Evolutionary conservation across 2,329 filamentous ascomycete species (phyloP).

Genomic region (Fusarium sp.): DNA sequence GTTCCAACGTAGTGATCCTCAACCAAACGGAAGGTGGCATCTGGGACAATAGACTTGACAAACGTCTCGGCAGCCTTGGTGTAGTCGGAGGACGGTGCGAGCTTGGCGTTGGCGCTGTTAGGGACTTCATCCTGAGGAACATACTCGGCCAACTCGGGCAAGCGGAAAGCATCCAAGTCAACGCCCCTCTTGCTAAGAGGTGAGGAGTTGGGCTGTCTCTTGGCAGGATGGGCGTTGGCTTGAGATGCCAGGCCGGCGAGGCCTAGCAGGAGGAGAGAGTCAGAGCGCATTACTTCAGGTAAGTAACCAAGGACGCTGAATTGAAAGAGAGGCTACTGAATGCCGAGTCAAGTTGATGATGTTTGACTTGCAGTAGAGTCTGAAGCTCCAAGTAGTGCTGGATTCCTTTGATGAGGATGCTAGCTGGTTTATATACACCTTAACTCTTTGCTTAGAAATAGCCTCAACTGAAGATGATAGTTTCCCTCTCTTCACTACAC

Average conservation of each 20-base stretch:
- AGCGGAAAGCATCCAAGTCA: slow-evolving; percentile 46
- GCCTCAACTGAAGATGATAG: not conserved
- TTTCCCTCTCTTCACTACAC: not conserved
- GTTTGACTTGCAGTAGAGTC: not conserved
- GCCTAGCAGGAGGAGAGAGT: slow-evolving; percentile 45
- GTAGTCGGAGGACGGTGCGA: slow-evolving; percentile 48
- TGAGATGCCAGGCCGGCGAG: slow-evolving; percentile 47
- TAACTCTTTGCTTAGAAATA: not conserved
- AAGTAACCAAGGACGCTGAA: not conserved
- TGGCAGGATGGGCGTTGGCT: slow-evolving; percentile 47
- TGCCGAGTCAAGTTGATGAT: not conserved
- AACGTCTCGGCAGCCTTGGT: slow-evolving; percentile 56
- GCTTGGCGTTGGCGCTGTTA: slow-evolving; percentile 35
- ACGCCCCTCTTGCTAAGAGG: slow-evolving; percentile 44
- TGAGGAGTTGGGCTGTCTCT: slow-evolving; percentile 37
- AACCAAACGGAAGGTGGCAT: slow-evolving; percentile 58
- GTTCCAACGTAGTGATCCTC: slow-evolving; percentile 62
- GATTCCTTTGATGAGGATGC: not conserved
- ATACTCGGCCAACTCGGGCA: slow-evolving; percentile 47
- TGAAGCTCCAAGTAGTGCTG: not conserved
- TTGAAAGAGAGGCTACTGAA: not conserved
- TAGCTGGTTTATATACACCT: not conserved
- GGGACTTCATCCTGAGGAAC: slow-evolving; percentile 33
- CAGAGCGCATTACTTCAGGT: slow-evolving; percentile 44
- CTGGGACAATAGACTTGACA: slow-evolving; percentile 50